A percentile compares a stretch with the other conserved stretches of the same genome.
Evolutionary conservation across 1,139 yeast genomes (phyloP).

Genomic region (Kluyveromyces sp.): DNA sequence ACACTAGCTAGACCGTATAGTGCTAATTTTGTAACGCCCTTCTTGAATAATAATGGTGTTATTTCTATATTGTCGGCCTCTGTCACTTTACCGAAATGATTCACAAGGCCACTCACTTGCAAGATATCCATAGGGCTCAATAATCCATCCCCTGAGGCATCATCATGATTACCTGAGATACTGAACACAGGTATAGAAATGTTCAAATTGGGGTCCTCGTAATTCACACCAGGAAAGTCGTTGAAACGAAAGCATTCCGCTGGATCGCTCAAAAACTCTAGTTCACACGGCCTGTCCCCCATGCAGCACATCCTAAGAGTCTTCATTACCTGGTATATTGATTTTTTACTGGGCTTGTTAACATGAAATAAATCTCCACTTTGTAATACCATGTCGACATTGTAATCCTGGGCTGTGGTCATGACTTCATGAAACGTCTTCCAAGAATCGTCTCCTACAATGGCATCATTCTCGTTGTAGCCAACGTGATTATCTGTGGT

Average conservation of each 20-base stretch:
- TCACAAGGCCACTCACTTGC: conserved; percentile 72
- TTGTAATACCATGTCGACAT: conserved; percentile 86
- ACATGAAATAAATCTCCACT: conserved; percentile 91
- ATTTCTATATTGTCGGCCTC: conserved; percentile 70
- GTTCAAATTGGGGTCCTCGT: conserved; percentile 84
- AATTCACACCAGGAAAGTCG: conserved; percentile 65
- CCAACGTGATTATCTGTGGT: conserved; percentile 98
- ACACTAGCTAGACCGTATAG: conserved; percentile 84
- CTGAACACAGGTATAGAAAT: conserved; percentile 90
- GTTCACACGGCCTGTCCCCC: conserved; percentile 83
- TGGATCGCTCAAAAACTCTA: conserved; percentile 80
- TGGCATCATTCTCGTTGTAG: conserved; percentile 79
- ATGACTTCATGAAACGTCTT: conserved; percentile 78
- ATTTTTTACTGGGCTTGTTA: conserved; percentile 81
- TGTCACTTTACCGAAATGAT: conserved; percentile 80
- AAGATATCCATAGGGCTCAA: conserved; percentile 85
- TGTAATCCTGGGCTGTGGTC: conserved; percentile 57
- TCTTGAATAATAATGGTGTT: conserved; percentile 72
- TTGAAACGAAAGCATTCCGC: conserved; percentile 41
- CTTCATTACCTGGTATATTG: conserved; percentile 76
- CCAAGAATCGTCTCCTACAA: conserved; percentile 88
- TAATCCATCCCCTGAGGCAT: conserved; percentile 82
- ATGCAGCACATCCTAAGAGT: conserved; percentile 65
- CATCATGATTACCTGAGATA: conserved; percentile 95
- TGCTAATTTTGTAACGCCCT: conserved; percentile 76